Conservation (phyloP, 192 early-diverging fungal genomes). For the Mortierella alpina region DNA sequence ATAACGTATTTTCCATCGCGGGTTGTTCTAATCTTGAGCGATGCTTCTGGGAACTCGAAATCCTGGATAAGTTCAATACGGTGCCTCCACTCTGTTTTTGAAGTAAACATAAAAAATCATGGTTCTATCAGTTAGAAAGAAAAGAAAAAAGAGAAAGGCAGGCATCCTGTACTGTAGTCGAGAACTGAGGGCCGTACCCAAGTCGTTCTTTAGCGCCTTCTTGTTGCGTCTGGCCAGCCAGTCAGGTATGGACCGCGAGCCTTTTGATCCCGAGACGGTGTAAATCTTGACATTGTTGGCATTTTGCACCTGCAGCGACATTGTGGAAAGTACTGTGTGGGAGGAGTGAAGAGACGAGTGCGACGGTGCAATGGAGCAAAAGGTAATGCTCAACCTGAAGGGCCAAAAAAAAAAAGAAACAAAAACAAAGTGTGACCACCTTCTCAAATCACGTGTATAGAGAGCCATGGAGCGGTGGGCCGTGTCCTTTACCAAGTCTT, state of each 20-base stretch:
- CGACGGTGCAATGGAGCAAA: not conserved
- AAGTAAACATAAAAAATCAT: not conserved
- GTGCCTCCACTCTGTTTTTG: conserved; percentile 79
- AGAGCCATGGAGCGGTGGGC: too few relatives aligned
- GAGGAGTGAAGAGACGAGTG: not conserved
- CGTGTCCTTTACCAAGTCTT: too few relatives aligned
- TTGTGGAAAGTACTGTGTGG: conserved; percentile 23
- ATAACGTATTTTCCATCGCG: conserved; percentile 88
- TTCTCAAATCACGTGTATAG: too few relatives aligned
- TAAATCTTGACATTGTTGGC: conserved; percentile 97
- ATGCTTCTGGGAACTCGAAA: conserved; percentile 97
- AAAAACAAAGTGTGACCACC: not conserved
- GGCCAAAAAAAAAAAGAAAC: conserved; percentile 6
- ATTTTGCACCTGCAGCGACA: conserved; percentile 85
- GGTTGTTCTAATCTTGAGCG: conserved; percentile 83
- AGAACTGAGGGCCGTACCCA: conserved; percentile 61
- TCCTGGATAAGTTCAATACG: conserved; percentile 97
- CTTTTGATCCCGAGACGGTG: conserved; percentile 80
- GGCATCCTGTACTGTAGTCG: not conserved
- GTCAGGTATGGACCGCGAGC: conserved; percentile 89
- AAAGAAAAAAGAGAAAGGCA: not conserved
- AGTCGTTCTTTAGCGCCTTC: conserved; percentile 89
- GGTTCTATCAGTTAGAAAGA: not conserved
- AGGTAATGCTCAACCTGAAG: not conserved
- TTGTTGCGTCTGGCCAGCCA: conserved; percentile 91